A percentile compares a stretch with the other conserved stretches of the same genome.
These are phyloP conservation scores for Botryobasidium botryosum DNA, from an alignment of 768 basidiomycete species.

Conservation along the genomic window DNA sequence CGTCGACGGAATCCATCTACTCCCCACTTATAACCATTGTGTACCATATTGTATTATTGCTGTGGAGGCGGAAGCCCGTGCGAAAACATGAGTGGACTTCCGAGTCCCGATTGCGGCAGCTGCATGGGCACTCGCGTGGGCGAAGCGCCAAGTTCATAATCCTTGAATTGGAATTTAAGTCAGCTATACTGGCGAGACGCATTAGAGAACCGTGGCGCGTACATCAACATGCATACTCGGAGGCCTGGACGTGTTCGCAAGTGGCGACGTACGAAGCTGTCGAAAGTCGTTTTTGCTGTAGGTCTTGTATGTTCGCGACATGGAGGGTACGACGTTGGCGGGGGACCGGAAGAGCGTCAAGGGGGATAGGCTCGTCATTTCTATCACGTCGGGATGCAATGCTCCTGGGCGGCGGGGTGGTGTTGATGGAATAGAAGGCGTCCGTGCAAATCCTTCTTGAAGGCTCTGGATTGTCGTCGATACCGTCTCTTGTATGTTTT, in stretches of 20 bases:
- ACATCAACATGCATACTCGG: conserved; percentile 75
- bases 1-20: no score
- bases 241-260: conserved; percentile 71
- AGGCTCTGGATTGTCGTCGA: no score
- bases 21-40: no score
- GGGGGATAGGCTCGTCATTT: neutral
- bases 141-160: neutral
- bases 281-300: conserved; percentile 72
- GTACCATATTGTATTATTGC: no score
- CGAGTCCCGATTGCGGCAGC: neutral
- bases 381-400: neutral
- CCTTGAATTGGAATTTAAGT: neutral
- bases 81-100: neutral
- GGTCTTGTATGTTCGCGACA: conserved; percentile 33
- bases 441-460: no score
- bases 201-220: conserved; percentile 6
- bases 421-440: neutral
- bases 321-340: conserved; percentile 15
- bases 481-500: no score
- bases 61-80: no score
- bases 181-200: neutral
- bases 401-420: neutral
- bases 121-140: neutral
- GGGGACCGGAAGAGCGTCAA: conserved; percentile 53
- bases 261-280: conserved; percentile 47